Evolutionary conservation across 352 stramenopile genomes (phyloP), one percentile per base, ranked within the genome.

Genomic region (Albugo candida): DNA sequence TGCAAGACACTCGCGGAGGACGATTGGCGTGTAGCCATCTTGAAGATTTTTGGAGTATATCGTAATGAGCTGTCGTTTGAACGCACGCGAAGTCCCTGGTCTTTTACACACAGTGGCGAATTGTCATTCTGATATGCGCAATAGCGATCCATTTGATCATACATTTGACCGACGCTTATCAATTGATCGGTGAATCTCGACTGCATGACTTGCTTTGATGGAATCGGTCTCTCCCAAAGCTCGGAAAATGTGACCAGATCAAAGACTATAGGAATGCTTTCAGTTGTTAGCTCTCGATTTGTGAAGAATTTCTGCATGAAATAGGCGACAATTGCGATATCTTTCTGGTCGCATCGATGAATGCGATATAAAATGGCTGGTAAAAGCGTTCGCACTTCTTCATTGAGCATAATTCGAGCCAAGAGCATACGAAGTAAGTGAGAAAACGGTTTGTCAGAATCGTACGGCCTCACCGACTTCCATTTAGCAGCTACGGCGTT

Each of bases 171-270:
- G 12, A 48, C 50, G 46, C 66, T 77, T 38, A 83, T 69, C 11
- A 56, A 52, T 35, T 60, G 47, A 14, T 67, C 50, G 11, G 53
- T 69, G 47, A 83, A 85, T 10, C 67, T 57, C 16, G 55, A 31
- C 19, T 64, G 52, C 12, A 88, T 51, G 43, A 65, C 52, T 0
- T 51, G 53, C 27, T 70, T 52, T 38, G 63, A 63, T 1, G 70
- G 68, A 18, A 69, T 56, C 2, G 72, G 72, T 0, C 27, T 40
- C 27, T 88, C 72, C 75, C 75, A 88, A 19, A 88, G 56, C 52
- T 88, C 75, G 12, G 66, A 85, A 48, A 83, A 84, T 41, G 64
- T 55, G 49, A 81, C 75, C 16, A 85, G 47, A 10, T 67, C 69
- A 50, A 65, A 73, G 17, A 83, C 45, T 14, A 84, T 48, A 41